Evolutionary conservation across 768 basidiomycete species (phyloP), one percentile per base, ranked within the genome.

Genomic region (Aureoboletus auriporus): DNA sequence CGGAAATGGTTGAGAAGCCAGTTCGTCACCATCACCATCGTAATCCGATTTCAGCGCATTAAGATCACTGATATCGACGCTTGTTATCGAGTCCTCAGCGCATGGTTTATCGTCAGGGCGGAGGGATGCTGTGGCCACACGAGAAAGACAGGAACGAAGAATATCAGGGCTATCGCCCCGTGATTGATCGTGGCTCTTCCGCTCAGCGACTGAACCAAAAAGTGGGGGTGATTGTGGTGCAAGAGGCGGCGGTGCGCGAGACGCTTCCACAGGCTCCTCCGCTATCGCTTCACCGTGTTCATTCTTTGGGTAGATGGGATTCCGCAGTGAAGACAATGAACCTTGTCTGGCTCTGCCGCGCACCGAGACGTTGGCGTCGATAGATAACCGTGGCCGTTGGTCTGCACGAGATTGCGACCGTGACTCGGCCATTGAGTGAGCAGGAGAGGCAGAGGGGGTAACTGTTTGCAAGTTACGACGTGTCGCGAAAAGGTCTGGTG

Each of bases 401-500:
- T 52, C 57, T 16, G 50, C 37, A 8, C 59, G 56, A 36, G 53
- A 55, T 14, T 47, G 54, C n/a, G 57, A 55, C 16, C 60, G 50
- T 14, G 51, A 51, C 29, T 57, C 62, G 0, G 43, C 16, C 34
- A 47, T 42, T 31, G 67, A 65, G 36, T 55, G 46, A 3, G 56
- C 52, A 9, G 60, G 64, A 23, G 65, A 66, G 2, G 42, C 54
- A 31, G 63, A 53, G 13, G 58, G 50, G 27, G 50, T 26, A 13
- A 13, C 39, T 1, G 61, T 60, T 36, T 64, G 62, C 13, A 63
- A 52, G 8, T 65, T 62, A 38, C 70, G 67, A 13, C 71, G 69
- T 66, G 71, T 35, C 76, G 70, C 16, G 71, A 68, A 33, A 73
- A 67, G 28, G 71, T 76, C 50, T 77, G 80, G 33, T 63, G 49